Conservation (phyloP, 306 rosid genomes). For the Senna siamea region DNA sequence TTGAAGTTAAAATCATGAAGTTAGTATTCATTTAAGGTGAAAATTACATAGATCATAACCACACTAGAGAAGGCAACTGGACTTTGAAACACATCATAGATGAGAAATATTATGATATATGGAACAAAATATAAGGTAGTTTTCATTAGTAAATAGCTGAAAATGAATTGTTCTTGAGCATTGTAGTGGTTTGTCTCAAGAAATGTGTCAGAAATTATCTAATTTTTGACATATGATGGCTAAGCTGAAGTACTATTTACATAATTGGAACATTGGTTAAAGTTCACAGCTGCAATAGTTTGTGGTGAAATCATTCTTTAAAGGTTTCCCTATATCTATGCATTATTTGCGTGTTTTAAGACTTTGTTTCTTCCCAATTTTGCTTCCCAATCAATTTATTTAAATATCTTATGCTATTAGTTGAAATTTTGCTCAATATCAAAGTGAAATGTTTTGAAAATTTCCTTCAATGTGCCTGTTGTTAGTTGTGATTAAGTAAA, state of each 20-base stretch:
- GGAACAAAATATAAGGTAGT: slow-evolving; percentile 2
- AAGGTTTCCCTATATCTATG: slow-evolving; percentile 1
- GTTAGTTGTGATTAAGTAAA: too few relatives aligned
- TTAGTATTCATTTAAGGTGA: background rate
- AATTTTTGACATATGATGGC: slow-evolving; percentile 16
- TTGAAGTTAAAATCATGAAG: slow-evolving; percentile 3
- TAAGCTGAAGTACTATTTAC: background rate
- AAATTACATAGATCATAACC: slow-evolving; percentile 8
- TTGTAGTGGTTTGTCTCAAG: background rate
- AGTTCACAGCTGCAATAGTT: background rate
- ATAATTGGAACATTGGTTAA: background rate
- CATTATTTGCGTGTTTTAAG: slow-evolving; percentile 5
- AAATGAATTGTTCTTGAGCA: background rate
- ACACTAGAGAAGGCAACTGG: slow-evolving; percentile 8
- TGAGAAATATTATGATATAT: background rate
- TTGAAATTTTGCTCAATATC: background rate
- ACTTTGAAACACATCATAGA: slow-evolving; percentile 9
- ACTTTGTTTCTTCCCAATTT: slow-evolving; percentile 16
- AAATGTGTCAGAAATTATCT: slow-evolving; percentile 10
- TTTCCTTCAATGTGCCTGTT: too few relatives aligned
- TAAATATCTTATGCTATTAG: background rate
- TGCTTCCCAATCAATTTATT: background rate
- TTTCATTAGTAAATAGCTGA: background rate
- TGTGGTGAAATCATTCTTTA: slow-evolving; percentile 27
- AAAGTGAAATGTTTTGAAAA: background rate